These are phyloP conservation scores for Beta corolliflora DNA, from an alignment of 179 eudicot species.

Conservation along the genomic window DNA sequence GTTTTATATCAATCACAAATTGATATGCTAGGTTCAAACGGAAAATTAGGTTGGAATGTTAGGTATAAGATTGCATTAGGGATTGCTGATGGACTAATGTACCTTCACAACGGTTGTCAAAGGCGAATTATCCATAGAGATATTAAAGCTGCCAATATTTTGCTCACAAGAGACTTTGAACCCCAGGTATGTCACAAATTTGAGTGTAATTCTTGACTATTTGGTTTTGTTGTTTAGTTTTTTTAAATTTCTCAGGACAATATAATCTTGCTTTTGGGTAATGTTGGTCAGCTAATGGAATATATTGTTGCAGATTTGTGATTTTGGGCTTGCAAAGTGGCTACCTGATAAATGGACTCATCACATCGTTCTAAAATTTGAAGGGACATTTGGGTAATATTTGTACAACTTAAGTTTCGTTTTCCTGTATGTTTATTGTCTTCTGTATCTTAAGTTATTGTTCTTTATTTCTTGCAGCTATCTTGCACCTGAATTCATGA, in stretches of 20 bases:
- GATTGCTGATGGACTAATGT: conserved; percentile 41
- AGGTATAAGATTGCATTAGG: conserved; percentile 46
- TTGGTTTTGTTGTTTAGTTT: not conserved
- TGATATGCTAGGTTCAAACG: conserved; percentile 36
- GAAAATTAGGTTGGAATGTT: conserved; percentile 32
- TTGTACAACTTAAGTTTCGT: not conserved
- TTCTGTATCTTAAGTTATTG: not conserved
- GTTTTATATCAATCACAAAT: not conserved
- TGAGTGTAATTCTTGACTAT: not conserved
- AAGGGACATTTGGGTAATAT: conserved; percentile 90
- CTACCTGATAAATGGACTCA: conserved; percentile 92
- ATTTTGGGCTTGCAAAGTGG: conserved; percentile 96
- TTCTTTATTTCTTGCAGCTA: conserved; percentile 40
- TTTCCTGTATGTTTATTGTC: not conserved
- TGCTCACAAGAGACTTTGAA: conserved; percentile 39
- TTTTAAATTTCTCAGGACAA: not conserved
- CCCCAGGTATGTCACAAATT: conserved; percentile 34
- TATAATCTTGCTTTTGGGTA: not conserved
- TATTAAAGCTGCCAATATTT: conserved; percentile 47
- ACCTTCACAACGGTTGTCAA: conserved; percentile 46
- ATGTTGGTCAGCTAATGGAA: not conserved
- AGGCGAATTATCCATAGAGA: conserved; percentile 48
- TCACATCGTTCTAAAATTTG: conserved; percentile 73
- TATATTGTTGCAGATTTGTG: conserved; percentile 66
- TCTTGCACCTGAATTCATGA: conserved; percentile 82